Conservation (phyloP, 495 filamentous ascomycete species). For the Aspergillus campestris region DNA sequence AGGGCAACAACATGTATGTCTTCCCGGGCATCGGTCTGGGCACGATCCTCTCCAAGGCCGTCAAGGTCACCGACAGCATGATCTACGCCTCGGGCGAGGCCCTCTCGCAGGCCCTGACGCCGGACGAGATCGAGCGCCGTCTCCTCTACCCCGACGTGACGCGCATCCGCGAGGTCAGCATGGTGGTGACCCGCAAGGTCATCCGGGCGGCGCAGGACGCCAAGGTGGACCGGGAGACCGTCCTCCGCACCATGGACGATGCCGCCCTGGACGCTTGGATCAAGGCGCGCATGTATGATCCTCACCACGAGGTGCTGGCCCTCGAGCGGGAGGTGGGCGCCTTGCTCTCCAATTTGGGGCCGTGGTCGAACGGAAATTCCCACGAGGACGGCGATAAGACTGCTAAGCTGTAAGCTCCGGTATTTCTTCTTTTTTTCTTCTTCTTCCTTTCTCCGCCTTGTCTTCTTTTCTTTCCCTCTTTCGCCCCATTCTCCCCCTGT, state of each 20-base stretch:
- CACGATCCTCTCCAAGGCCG: slow-evolving; percentile 84
- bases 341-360: slow-evolving; percentile 36
- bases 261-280: slow-evolving; percentile 71
- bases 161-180: slow-evolving; percentile 82
- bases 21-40: slow-evolving; percentile 96
- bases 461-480: slow-evolving; percentile 3
- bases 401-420: slow-evolving; percentile 32
- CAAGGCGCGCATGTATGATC: slow-evolving; percentile 74
- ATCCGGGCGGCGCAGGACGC: slow-evolving; percentile 83
- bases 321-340: slow-evolving; percentile 46
- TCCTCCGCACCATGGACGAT: slow-evolving; percentile 63
- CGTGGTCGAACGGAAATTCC: slow-evolving; percentile 21
- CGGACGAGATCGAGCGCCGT: slow-evolving; percentile 68
- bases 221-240: slow-evolving; percentile 72
- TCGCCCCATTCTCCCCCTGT: not conserved
- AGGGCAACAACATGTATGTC: slow-evolving; percentile 91
- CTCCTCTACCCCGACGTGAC: slow-evolving; percentile 91
- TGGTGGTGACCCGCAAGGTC: slow-evolving; percentile 81
- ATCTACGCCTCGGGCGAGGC: slow-evolving; percentile 81
- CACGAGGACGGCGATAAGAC: slow-evolving; percentile 29
- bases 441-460: not conserved
- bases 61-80: slow-evolving; percentile 89
- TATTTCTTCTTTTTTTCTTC: slow-evolving; percentile 8
- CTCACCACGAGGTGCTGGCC: slow-evolving; percentile 53
- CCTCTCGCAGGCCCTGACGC: slow-evolving; percentile 68